Conservation (phyloP, 345 rosid genomes). For the Orychophragmus violaceus region DNA sequence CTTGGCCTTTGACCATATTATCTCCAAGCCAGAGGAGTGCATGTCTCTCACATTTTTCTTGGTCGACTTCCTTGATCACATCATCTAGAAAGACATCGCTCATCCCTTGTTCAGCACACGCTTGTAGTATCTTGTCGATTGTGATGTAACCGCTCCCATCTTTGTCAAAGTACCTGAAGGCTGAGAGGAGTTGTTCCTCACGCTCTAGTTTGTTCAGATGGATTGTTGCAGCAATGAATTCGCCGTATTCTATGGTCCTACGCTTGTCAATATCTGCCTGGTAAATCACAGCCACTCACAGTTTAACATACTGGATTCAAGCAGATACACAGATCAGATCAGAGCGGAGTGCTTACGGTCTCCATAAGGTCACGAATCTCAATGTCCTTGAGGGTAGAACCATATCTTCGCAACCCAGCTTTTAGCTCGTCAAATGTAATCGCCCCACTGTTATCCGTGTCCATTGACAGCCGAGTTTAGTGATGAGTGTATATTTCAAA, state of each 20-base stretch:
- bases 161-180: conserved; percentile 91
- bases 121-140: conserved; percentile 93
- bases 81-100: conserved; percentile 83
- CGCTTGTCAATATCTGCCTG: conserved; percentile 99
- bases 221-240: conserved; percentile 93
- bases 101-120: conserved; percentile 90
- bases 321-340: conserved; percentile 1
- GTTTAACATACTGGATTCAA: background rate
- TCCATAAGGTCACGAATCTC: conserved; percentile 98
- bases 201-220: conserved; percentile 95
- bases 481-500: conserved; percentile 1
- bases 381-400: conserved; percentile 90
- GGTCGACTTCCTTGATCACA: conserved; percentile 91
- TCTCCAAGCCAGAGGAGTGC: conserved; percentile 12
- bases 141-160: conserved; percentile 95
- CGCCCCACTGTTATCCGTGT: conserved; percentile 95
- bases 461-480: conserved; percentile 37
- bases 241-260: conserved; percentile 95
- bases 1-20: conserved; percentile 29
- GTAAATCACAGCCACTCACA: conserved; percentile 13
- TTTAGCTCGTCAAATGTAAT: conserved; percentile 96
- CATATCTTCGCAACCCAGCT: conserved; percentile 93
- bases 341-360: conserved; percentile 57
- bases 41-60: conserved; percentile 72
- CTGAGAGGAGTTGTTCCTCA: conserved; percentile 96